Conservation (phyloP, 208 protist species). For the Acanthamoeba lenticulata region DNA sequence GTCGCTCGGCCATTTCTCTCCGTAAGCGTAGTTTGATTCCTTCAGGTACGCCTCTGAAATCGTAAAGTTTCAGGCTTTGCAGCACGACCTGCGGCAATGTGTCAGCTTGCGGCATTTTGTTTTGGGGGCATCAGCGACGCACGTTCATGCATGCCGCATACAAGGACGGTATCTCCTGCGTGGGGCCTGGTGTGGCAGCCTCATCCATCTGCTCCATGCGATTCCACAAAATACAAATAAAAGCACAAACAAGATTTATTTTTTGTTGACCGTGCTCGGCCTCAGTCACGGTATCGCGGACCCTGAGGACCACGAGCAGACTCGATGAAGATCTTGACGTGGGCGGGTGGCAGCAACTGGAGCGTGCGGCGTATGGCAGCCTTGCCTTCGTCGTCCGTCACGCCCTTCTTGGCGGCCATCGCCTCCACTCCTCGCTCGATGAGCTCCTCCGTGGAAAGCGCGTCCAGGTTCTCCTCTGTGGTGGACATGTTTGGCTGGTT, state of each 20-base stretch:
- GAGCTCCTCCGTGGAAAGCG: background rate
- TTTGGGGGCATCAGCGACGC: background rate
- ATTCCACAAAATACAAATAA: background rate
- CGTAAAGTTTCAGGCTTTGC: background rate
- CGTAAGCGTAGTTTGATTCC: background rate
- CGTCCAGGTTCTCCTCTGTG: background rate
- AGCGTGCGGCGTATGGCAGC: background rate
- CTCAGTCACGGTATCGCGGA: background rate
- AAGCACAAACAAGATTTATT: background rate
- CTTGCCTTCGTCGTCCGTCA: slow-evolving; percentile 12
- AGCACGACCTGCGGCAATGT: background rate
- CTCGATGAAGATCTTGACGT: slow-evolving; percentile 25
- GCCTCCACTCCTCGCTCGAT: background rate
- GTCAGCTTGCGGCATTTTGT: background rate
- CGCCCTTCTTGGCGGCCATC: slow-evolving; percentile 7
- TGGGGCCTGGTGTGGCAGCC: no score
- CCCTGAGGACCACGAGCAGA: background rate
- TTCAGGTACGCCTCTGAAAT: background rate
- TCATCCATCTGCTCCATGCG: background rate
- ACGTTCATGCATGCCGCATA: background rate
- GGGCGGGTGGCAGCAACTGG: background rate
- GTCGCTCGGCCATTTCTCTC: background rate
- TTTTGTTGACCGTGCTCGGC: background rate
- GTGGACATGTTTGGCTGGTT: background rate
- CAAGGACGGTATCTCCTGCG: background rate